phyloP scores from a whole-genome alignment of 202 grass and related monocot genomes.

The Carex arenaria region DNA sequence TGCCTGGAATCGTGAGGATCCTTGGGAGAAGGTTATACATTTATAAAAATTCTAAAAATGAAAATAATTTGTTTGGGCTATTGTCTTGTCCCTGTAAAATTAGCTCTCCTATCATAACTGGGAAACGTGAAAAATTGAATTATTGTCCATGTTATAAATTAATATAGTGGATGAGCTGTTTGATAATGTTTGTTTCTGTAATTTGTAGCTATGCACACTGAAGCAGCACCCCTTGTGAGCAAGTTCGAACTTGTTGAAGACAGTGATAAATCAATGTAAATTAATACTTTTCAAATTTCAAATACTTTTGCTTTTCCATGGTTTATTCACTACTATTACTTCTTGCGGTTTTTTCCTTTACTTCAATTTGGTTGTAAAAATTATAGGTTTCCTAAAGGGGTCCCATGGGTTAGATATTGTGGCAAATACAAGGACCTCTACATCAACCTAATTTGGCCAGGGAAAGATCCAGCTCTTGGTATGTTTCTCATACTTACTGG shows the following conservation, averaged over 20 bases:
- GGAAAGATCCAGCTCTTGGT: conserved; percentile 70
- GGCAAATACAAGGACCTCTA: conserved; percentile 63
- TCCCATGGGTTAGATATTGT: conserved; percentile 73
- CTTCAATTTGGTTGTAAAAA: neutral
- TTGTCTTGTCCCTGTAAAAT: neutral
- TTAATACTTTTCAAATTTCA: neutral
- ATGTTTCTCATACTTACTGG: conserved; percentile 9
- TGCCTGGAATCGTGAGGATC: neutral
- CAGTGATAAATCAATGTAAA: conserved; percentile 37
- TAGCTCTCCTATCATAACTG: neutral
- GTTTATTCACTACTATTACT: neutral
- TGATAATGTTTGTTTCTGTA: neutral
- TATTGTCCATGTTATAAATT: neutral
- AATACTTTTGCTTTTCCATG: neutral
- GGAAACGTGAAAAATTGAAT: neutral
- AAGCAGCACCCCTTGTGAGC: conserved; percentile 65
- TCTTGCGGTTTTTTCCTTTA: neutral
- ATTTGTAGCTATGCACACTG: conserved; percentile 70
- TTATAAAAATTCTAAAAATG: neutral
- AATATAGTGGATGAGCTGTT: neutral
- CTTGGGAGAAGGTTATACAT: neutral
- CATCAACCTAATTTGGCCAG: conserved; percentile 77
- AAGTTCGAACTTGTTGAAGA: conserved; percentile 59
- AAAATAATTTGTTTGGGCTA: neutral
- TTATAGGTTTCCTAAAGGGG: conserved; percentile 79